Percentiles rank a stretch among this genome's conserved stretches.
These are phyloP conservation scores for Coix lacrymajobi DNA, from an alignment of 176 grass and related monocot species.

Conservation along the genomic window DNA sequence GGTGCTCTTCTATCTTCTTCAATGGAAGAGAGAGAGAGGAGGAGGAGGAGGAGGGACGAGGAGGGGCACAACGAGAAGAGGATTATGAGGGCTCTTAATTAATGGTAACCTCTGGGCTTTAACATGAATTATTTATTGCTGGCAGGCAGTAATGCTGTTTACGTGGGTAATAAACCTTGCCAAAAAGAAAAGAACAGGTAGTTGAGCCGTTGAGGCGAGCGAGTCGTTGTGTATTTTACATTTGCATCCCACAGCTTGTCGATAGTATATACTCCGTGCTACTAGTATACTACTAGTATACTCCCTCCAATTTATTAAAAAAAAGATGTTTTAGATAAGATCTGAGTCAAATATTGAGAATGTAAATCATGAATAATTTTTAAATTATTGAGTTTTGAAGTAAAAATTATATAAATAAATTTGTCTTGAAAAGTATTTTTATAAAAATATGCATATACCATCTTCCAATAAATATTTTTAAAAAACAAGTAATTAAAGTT, in stretches of 20 bases:
- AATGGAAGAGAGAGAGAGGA: not conserved
- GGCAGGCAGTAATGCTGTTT: not conserved
- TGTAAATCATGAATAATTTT: no score
- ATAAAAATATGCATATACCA: no score
- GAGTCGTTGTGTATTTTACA: not conserved
- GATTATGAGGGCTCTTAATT: not conserved
- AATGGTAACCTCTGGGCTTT: slow-evolving; percentile 25
- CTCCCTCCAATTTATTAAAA: no score
- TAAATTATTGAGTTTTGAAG: no score
- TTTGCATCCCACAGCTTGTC: not conserved
- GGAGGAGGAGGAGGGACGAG: no score
- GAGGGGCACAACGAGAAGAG: not conserved
- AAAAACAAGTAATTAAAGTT: no score
- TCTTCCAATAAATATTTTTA: no score
- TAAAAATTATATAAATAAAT: no score
- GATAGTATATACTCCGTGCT: not conserved
- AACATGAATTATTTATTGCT: slow-evolving; percentile 19
- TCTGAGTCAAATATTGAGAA: no score
- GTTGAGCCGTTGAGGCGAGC: not conserved
- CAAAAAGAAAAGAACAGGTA: not conserved
- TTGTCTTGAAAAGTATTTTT: no score
- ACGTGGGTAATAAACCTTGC: not conserved
- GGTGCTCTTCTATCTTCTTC: not conserved
- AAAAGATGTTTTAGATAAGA: no score
- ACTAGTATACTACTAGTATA: no score